Percentiles rank a stretch among this genome's conserved stretches.
phyloP scores from a whole-genome alignment of 306 rosid species.

The Adenanthera pavonina region DNA sequence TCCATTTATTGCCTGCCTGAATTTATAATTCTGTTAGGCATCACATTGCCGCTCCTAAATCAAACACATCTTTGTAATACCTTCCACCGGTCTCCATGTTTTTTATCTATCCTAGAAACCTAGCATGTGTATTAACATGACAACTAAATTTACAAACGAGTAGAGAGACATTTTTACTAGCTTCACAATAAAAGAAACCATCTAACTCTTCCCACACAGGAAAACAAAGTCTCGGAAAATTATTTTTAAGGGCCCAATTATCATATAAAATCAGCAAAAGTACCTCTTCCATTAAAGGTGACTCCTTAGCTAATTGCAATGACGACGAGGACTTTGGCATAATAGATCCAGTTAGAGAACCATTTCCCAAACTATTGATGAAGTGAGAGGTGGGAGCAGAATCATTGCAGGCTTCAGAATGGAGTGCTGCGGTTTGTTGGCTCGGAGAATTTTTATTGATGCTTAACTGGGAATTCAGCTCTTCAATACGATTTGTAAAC shows the following conservation, averaged over 20 bases:
- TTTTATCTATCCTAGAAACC: background rate
- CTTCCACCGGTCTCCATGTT: background rate
- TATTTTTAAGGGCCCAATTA: background rate
- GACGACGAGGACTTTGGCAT: conserved; percentile 64
- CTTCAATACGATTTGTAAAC: conserved; percentile 66
- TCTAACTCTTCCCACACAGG: background rate
- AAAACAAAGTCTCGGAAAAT: background rate
- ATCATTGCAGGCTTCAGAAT: conserved; percentile 66
- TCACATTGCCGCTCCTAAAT: background rate
- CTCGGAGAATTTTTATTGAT: conserved; percentile 54
- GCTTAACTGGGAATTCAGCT: conserved; percentile 65
- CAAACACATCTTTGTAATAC: background rate
- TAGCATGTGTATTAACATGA: background rate
- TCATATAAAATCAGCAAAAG: background rate
- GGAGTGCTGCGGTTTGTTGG: conserved; percentile 60
- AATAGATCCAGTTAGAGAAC: conserved; percentile 52
- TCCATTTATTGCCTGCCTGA: background rate
- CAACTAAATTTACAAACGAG: background rate
- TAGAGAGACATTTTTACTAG: background rate
- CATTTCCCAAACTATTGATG: conserved; percentile 54
- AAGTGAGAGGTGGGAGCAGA: conserved; percentile 61
- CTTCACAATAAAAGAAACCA: background rate
- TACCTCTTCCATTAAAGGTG: conserved; percentile 70
- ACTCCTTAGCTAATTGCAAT: conserved; percentile 64
- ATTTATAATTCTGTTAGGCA: background rate